Percentiles rank a stretch among this genome's conserved stretches.
These are phyloP conservation scores for Pythium aquatile DNA, from an alignment of 352 stramenopile genomes.

Conservation along the genomic window DNA sequence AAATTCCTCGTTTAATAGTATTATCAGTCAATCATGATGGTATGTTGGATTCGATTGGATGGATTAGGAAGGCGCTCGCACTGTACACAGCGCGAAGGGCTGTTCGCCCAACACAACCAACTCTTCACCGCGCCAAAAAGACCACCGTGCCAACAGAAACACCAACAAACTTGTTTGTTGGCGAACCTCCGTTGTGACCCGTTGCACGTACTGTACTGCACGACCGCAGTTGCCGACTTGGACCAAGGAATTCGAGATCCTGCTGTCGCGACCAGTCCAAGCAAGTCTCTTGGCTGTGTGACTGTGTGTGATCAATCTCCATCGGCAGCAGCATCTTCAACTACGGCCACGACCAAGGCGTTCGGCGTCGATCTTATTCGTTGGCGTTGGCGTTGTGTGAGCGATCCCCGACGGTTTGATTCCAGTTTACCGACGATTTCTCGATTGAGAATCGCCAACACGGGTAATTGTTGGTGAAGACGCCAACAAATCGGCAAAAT, in stretches of 20 bases:
- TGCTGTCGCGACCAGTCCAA: background rate
- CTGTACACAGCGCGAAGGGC: background rate
- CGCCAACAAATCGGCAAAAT: background rate
- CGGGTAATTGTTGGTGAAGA: background rate
- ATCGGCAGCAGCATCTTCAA: conserved; percentile 3
- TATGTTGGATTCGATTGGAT: conserved; percentile 1
- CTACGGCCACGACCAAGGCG: background rate
- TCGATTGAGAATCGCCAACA: no score
- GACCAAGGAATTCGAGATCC: background rate
- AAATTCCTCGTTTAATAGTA: background rate
- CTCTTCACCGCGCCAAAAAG: conserved; percentile 23
- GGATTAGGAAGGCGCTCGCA: conserved; percentile 11
- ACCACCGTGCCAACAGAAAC: conserved; percentile 12
- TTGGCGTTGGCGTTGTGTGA: background rate
- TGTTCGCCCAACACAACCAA: background rate
- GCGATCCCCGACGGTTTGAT: background rate
- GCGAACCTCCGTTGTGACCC: background rate
- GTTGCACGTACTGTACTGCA: background rate
- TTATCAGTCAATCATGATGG: conserved; percentile 9
- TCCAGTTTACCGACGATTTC: no score
- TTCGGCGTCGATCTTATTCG: conserved; percentile 3
- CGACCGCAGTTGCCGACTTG: background rate
- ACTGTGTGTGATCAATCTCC: background rate
- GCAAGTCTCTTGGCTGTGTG: background rate
- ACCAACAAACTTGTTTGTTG: conserved; percentile 3